Evolutionary conservation across 805 yeast species (phyloP).

Genomic region (Lachancea kluyveri): DNA sequence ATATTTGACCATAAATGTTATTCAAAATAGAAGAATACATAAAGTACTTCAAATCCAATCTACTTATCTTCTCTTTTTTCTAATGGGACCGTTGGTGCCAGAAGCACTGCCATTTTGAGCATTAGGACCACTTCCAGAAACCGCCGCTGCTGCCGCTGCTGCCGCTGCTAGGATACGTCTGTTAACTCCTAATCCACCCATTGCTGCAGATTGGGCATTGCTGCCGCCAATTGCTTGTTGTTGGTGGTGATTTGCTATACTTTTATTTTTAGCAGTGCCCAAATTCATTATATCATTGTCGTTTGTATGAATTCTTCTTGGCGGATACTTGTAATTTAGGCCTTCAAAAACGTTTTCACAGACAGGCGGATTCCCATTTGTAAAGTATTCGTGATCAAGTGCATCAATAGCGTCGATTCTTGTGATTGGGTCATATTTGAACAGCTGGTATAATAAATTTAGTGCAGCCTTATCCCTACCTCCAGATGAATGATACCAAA

Average conservation of each 20-base stretch:
- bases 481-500: constrained; percentile 85
- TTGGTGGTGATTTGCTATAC: constrained; percentile 18
- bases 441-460: constrained; percentile 51
- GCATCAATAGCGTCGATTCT: constrained; percentile 77
- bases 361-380: constrained; percentile 55
- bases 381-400: constrained; percentile 70
- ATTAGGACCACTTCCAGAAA: constrained; percentile 20
- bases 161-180: constrained; percentile 33
- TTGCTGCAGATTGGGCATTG: constrained; percentile 14
- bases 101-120: constrained; percentile 10
- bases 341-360: constrained; percentile 76
- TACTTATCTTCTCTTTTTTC: constrained; percentile 24
- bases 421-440: constrained; percentile 77
- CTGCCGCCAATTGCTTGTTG: constrained; percentile 16
- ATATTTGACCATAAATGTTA: too few relatives aligned
- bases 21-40: too few relatives aligned
- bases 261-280: constrained; percentile 19
- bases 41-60: too few relatives aligned
- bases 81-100: constrained; percentile 18
- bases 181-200: constrained; percentile 31
- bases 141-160: constrained; percentile 35
- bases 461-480: constrained; percentile 66
- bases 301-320: constrained; percentile 78
- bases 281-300: constrained; percentile 64
- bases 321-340: constrained; percentile 68